phyloP scores from a whole-genome alignment of 345 rosid genomes.

The Eucalyptus virginea region DNA sequence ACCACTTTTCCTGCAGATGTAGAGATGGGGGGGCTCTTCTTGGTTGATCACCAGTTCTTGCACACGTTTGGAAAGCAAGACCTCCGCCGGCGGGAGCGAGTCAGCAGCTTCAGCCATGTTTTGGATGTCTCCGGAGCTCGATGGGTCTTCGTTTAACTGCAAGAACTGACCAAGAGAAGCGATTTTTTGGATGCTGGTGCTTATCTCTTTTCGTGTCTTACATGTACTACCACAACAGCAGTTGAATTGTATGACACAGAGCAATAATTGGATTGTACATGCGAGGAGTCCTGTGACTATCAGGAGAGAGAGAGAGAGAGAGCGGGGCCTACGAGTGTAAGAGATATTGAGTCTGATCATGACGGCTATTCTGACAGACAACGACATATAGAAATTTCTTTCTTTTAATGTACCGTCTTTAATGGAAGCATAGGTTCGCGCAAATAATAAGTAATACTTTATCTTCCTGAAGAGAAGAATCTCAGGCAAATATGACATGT shows the following conservation, averaged over 20 bases:
- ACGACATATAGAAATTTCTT: neutral
- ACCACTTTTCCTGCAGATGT: constrained; percentile 8
- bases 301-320: neutral
- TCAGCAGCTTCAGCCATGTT: constrained; percentile 8
- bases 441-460: neutral
- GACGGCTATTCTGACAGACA: neutral
- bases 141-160: neutral
- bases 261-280: neutral
- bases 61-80: constrained; percentile 24
- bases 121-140: neutral
- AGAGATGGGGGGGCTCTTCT: constrained; percentile 11
- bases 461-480: neutral
- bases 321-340: no score
- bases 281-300: neutral
- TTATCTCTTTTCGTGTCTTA: neutral
- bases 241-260: neutral
- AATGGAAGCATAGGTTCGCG: neutral
- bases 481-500: neutral
- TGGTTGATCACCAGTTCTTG: constrained; percentile 21
- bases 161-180: neutral
- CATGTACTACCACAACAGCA: neutral
- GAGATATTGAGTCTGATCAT: neutral
- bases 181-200: neutral
- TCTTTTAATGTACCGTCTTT: neutral
- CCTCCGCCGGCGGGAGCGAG: neutral